Evolutionary conservation across 2,329 filamentous ascomycete genomes (phyloP).

Genomic region (Stachybotrys chlorohalonatus): DNA sequence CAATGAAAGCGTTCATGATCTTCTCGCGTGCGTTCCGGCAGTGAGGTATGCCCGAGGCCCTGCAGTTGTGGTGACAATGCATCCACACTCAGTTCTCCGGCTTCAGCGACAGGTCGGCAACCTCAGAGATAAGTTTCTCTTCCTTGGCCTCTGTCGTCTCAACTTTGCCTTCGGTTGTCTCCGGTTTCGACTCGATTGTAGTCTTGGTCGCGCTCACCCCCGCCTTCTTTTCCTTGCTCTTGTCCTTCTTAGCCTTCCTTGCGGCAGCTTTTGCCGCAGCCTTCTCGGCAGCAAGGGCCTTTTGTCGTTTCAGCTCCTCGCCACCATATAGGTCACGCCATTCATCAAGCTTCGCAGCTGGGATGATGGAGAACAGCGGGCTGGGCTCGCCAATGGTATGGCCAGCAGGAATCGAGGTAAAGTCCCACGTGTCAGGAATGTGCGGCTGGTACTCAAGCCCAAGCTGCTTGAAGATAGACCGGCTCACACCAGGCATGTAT

Average conservation of each 20-base stretch:
- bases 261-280: slow-evolving; percentile 41
- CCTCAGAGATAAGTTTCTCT: background rate
- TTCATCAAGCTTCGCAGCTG: slow-evolving; percentile 70
- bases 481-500: slow-evolving; percentile 75
- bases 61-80: background rate
- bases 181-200: background rate
- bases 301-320: slow-evolving; percentile 59
- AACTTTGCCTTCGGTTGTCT: background rate
- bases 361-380: slow-evolving; percentile 76
- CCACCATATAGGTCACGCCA: slow-evolving; percentile 71
- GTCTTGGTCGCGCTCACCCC: background rate
- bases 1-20: background rate
- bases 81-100: background rate
- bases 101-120: slow-evolving; percentile 1
- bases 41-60: background rate
- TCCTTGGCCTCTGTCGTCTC: background rate
- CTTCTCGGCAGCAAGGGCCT: slow-evolving; percentile 45
- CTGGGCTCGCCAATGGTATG: slow-evolving; percentile 75
- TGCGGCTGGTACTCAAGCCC: slow-evolving; percentile 39
- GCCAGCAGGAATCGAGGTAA: slow-evolving; percentile 55
- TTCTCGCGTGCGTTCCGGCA: background rate
- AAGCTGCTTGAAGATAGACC: slow-evolving; percentile 70
- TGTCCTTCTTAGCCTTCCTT: slow-evolving; percentile 41
- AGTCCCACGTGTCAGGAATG: slow-evolving; percentile 60
- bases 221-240: slow-evolving; percentile 29